Conservation (phyloP, 1,284 basidiomycete genomes). For the Lignosus rhinocerotis region DNA sequence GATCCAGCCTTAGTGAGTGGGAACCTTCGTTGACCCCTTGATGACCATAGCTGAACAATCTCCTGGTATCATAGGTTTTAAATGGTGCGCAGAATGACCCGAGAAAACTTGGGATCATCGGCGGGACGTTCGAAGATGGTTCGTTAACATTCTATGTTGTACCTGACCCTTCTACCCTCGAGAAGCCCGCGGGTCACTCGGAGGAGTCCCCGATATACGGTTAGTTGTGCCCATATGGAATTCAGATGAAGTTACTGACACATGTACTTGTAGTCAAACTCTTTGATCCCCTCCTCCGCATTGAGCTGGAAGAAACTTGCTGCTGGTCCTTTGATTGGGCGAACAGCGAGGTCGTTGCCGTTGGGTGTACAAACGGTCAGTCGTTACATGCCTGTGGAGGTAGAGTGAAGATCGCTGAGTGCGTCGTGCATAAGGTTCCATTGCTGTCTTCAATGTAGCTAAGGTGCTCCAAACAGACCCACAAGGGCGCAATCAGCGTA, state of each 20-base stretch:
- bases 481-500: not conserved
- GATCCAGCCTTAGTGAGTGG: conserved; percentile 40
- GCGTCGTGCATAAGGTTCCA: conserved; percentile 56
- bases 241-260: not conserved
- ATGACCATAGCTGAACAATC: not conserved
- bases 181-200: not conserved
- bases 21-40: not conserved
- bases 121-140: conserved; percentile 83
- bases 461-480: conserved; percentile 42
- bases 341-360: conserved; percentile 76
- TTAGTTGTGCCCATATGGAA: conserved; percentile 1
- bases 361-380: conserved; percentile 81
- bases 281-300: conserved; percentile 61
- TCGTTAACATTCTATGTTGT: conserved; percentile 74
- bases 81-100: conserved; percentile 16
- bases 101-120: conserved; percentile 78
- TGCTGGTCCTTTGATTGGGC: conserved; percentile 85
- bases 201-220: conserved; percentile 32
- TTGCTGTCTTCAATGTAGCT: conserved; percentile 75
- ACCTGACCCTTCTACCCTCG: conserved; percentile 69
- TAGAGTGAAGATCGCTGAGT: not conserved
- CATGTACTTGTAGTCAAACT: conserved; percentile 51
- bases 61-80: not conserved
- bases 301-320: conserved; percentile 72
- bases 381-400: not conserved